Evolutionary conservation across 1,139 yeast species (phyloP).

Genomic region (Ogataea hybrid): DNA sequence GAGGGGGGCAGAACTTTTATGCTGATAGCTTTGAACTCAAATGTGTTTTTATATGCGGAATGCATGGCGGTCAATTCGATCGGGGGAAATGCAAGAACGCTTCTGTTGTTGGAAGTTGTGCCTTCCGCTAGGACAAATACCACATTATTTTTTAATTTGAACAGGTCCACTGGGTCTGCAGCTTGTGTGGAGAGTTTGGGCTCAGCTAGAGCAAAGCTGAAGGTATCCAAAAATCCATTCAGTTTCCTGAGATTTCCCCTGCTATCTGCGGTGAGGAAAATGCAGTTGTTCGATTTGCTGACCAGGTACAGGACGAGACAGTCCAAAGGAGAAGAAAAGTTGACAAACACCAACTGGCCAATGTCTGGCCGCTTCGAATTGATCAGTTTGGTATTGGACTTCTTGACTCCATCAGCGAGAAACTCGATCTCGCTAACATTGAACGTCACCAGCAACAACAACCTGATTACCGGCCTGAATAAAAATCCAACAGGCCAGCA

Average conservation of each 20-base stretch:
- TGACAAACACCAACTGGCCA: slow-evolving; percentile 48
- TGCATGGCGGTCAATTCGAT: slow-evolving; percentile 20
- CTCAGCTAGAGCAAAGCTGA: slow-evolving; percentile 35
- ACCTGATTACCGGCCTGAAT: slow-evolving; percentile 10
- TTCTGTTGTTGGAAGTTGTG: slow-evolving; percentile 59
- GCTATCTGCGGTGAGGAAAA: slow-evolving; percentile 45
- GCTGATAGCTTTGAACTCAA: slow-evolving; percentile 42
- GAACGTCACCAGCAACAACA: slow-evolving; percentile 16
- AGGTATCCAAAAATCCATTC: slow-evolving; percentile 38
- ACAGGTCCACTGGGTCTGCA: slow-evolving; percentile 6
- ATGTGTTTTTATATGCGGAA: slow-evolving; percentile 12
- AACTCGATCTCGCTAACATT: slow-evolving; percentile 35
- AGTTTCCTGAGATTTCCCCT: slow-evolving; percentile 38
- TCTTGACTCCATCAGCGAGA: slow-evolving; percentile 51
- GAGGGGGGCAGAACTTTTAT: slow-evolving; percentile 29
- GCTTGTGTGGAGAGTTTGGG: slow-evolving; percentile 9
- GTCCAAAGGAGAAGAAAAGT: slow-evolving; percentile 58
- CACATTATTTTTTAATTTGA: slow-evolving; percentile 31
- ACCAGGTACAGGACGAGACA: slow-evolving; percentile 31
- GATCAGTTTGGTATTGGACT: slow-evolving; percentile 38
- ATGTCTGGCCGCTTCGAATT: slow-evolving; percentile 38
- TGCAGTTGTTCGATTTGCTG: slow-evolving; percentile 18
- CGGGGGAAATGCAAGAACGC: slow-evolving; percentile 23
- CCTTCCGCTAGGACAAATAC: slow-evolving; percentile 62
- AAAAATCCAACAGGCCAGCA: slow-evolving; percentile 13